Evolutionary conservation across 768 basidiomycete species (phyloP).

Genomic region (Boletus huronensis): DNA sequence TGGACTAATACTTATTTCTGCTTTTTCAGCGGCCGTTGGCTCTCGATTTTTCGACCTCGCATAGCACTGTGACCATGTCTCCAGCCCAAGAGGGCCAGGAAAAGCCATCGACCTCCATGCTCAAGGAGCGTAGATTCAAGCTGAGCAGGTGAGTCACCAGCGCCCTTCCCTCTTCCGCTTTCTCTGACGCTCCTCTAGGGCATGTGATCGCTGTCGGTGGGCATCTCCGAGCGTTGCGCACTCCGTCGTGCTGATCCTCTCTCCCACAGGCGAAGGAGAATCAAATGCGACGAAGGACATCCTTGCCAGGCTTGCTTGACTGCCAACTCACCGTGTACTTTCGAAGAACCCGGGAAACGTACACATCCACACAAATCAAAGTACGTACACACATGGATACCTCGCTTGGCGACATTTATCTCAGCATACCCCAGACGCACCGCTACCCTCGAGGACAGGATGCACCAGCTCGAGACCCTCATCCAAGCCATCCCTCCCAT

Average conservation of each 20-base stretch:
- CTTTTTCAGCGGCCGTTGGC: slow-evolving; percentile 1
- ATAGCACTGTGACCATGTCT: slow-evolving; percentile 22
- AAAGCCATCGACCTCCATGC: slow-evolving; percentile 45
- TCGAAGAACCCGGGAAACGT: slow-evolving; percentile 83
- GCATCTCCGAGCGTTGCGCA: slow-evolving; percentile 22
- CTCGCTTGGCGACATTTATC: slow-evolving; percentile 5
- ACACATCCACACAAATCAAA: slow-evolving; percentile 88
- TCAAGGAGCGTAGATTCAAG: slow-evolving; percentile 85
- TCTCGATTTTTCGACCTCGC: slow-evolving; percentile 9
- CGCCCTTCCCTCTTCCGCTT: background rate
- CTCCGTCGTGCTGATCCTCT: background rate
- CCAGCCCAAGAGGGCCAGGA: slow-evolving; percentile 38
- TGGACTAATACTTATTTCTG: slow-evolving; percentile 29
- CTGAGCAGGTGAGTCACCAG: slow-evolving; percentile 61
- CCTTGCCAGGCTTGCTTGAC: slow-evolving; percentile 87
- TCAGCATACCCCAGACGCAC: slow-evolving; percentile 50
- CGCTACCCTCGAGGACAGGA: slow-evolving; percentile 80
- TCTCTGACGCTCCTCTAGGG: slow-evolving; percentile 42
- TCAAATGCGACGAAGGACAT: slow-evolving; percentile 87
- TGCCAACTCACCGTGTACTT: slow-evolving; percentile 77
- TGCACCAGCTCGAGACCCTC: slow-evolving; percentile 83
- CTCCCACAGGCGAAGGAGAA: slow-evolving; percentile 62
- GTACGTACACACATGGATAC: slow-evolving; percentile 42
- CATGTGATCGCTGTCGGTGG: slow-evolving; percentile 90
- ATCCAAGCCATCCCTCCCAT: slow-evolving; percentile 83